Base-by-base conservation (phyloP, 2,329 filamentous ascomycete genomes). In the Chrysoporthe deuterocubensis region DNA sequence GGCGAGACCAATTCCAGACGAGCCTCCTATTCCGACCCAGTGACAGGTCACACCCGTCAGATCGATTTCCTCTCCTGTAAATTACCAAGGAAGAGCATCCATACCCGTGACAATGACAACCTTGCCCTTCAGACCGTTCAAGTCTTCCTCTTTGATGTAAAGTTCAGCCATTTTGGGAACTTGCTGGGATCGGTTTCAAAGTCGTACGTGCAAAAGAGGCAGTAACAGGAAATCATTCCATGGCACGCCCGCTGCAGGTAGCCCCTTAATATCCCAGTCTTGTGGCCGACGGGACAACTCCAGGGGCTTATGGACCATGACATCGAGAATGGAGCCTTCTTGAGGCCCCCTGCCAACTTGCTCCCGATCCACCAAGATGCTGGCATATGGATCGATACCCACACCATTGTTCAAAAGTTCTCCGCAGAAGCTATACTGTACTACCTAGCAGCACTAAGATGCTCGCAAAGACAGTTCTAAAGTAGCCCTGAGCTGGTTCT, bases 1-100 rank as follows among this genome's bases (percentile, higher is more conserved):
- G 65, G 84, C 84, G 16, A 88, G 81, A 43, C 87, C 87, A 64
- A 90, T 90, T 18, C 88, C 88, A 2, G 86, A 87, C 0, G 85
- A 86, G 66, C 85, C 85, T 61, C 87, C 86, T 83, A 43, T 26
- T 26, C 14, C 6, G 11, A 18, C 13, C 21, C 32, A 42, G 14
- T 34, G 46, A 54, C 8, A 21, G 34, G 16, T 65, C 8, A 40
- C 32, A 56, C 40, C 14, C 26, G 26, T 61, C 57, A 44, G 57
- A 26, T 14, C 6, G 8, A 13, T 42, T 37, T 18, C 52, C 52
- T 57, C 11, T 32, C 26, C 32, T 34, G 14, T 37, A 32, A 21
- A 32, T 13, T n/a, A 14, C 4, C 1, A 5, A 13, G 26, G 34
- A 18, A 8, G 2, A 14, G 8, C 9, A 32, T 34, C 65, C 63